Conservation (phyloP, 208 protist species). For the Leishmania amazonensis region DNA sequence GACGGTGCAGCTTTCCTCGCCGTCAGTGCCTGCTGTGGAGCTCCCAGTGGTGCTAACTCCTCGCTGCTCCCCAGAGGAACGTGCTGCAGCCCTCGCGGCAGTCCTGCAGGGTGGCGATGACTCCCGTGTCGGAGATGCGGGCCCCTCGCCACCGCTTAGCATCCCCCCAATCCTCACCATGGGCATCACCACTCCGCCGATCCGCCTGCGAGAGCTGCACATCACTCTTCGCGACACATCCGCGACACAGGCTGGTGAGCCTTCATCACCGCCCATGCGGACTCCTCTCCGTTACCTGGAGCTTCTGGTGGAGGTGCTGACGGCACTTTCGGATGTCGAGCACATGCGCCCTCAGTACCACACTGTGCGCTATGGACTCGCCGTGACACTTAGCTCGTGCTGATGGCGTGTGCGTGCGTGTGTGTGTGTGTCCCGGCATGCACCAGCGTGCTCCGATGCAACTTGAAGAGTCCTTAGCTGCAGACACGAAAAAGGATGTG, state of each 20-base stretch:
- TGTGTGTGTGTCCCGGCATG: neutral
- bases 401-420: neutral
- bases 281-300: slow-evolving; percentile 10
- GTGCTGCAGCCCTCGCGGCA: neutral
- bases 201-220: slow-evolving; percentile 7
- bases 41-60: slow-evolving; percentile 8
- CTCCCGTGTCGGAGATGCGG: neutral
- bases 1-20: neutral
- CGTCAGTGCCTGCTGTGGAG: slow-evolving; percentile 2
- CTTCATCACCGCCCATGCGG: neutral
- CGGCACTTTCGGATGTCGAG: slow-evolving; percentile 5
- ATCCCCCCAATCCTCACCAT: neutral
- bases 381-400: slow-evolving; percentile 7
- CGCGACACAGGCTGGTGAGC: neutral
- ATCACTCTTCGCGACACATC: neutral
- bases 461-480: no score
- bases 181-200: neutral
- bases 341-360: neutral
- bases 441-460: no score
- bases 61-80: slow-evolving; percentile 16
- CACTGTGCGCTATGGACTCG: slow-evolving; percentile 8
- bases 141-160: neutral
- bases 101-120: neutral
- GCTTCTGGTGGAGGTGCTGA: slow-evolving; percentile 15
- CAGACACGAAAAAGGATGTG: no score